Percentiles rank a stretch among this genome's conserved stretches.
Conservation (phyloP, 2,329 filamentous ascomycete genomes). For the Aspergillus udagawae region DNA sequence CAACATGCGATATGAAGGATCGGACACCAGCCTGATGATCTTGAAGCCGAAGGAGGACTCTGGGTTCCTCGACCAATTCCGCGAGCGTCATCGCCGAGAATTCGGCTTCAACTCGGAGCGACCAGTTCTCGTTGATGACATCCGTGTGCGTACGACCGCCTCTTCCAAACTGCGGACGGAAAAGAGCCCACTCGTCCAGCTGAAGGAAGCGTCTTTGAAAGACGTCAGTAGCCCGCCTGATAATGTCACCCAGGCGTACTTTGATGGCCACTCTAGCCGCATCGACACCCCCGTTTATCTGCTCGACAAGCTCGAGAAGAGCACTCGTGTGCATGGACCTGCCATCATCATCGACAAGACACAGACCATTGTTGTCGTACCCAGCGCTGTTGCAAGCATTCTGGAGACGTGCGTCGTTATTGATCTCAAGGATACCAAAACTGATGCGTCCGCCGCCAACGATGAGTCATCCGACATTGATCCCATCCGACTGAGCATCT, state of each 20-base stretch:
- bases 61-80: conserved; percentile 78
- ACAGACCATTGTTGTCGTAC: conserved; percentile 88
- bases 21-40: conserved; percentile 49
- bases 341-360: conserved; percentile 70
- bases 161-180: conserved; percentile 55
- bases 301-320: conserved; percentile 31
- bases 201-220: conserved; percentile 35
- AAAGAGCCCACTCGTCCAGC: conserved; percentile 70
- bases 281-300: conserved; percentile 36
- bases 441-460: conserved; percentile 11
- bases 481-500: conserved; percentile 53
- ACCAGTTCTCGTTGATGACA: conserved; percentile 84
- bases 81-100: conserved; percentile 82
- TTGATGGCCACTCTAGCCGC: conserved; percentile 27
- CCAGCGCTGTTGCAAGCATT: conserved; percentile 69
- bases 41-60: conserved; percentile 67
- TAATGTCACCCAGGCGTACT: conserved; percentile 37
- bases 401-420: conserved; percentile 87
- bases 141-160: conserved; percentile 82
- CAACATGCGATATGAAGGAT: conserved; percentile 49
- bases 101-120: conserved; percentile 86
- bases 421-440: conserved; percentile 61
- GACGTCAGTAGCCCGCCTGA: conserved; percentile 60
- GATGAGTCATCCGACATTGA: conserved; percentile 33
- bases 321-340: conserved; percentile 53